phyloP scores from a whole-genome alignment of 2,329 filamentous ascomycete species.

The Cladosporium sp. region DNA sequence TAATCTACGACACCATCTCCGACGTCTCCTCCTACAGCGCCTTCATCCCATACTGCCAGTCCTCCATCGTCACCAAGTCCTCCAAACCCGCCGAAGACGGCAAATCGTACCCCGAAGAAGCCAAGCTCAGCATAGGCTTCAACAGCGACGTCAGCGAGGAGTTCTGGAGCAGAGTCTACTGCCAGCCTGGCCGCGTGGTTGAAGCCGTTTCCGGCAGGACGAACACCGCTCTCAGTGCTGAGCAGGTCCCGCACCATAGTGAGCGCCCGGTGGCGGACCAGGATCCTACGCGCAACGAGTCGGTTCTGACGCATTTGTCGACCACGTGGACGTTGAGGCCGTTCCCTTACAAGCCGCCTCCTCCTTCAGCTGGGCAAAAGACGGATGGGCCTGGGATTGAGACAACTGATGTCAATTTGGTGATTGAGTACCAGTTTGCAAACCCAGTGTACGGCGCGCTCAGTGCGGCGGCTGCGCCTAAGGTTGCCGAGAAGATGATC shows the following conservation, averaged over 20 bases:
- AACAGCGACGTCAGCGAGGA: conserved; percentile 76
- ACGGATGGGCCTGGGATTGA: conserved; percentile 42
- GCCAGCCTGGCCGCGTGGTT: conserved; percentile 70
- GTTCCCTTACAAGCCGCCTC: conserved; percentile 50
- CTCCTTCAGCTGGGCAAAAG: conserved; percentile 40
- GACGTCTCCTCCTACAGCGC: conserved; percentile 80
- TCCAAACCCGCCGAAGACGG: conserved; percentile 53
- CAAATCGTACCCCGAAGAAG: conserved; percentile 69
- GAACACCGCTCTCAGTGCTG: conserved; percentile 46
- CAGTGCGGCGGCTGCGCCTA: conserved; percentile 78
- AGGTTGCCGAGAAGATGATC: conserved; percentile 85
- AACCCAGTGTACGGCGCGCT: conserved; percentile 86
- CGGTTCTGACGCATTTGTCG: conserved; percentile 66
- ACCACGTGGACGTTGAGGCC: conserved; percentile 68
- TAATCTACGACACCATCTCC: conserved; percentile 83
- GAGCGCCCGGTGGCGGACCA: conserved; percentile 40
- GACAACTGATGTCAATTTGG: conserved; percentile 73
- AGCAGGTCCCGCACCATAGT: conserved; percentile 47
- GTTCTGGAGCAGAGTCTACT: conserved; percentile 79
- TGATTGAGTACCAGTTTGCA: conserved; percentile 79
- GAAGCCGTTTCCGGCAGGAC: conserved; percentile 72
- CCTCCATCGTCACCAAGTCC: conserved; percentile 75
- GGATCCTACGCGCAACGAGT: conserved; percentile 38
- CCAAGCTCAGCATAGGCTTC: conserved; percentile 82
- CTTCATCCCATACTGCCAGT: conserved; percentile 91